A percentile compares a stretch with the other conserved stretches of the same genome.
Evolutionary conservation across 768 basidiomycete species (phyloP).

Genomic region (Boletus reticuloceps): DNA sequence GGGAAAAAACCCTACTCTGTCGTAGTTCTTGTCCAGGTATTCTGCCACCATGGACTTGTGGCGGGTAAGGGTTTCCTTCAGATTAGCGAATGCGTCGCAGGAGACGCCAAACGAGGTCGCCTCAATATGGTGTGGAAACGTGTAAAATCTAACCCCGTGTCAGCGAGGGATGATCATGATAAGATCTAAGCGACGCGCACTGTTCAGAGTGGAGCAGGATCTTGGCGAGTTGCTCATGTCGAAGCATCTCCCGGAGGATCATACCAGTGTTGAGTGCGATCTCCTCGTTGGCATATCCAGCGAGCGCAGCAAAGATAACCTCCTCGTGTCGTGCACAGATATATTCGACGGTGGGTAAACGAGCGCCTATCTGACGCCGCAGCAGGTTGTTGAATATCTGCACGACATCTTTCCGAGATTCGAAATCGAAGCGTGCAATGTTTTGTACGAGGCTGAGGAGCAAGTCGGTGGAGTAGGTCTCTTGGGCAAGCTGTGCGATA

Average conservation of each 20-base stretch:
- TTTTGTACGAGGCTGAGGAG: slow-evolving; percentile 77
- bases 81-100: slow-evolving; percentile 95
- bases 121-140: slow-evolving; percentile 95
- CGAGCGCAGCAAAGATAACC: slow-evolving; percentile 79
- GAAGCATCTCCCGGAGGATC: slow-evolving; percentile 95
- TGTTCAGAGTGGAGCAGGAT: slow-evolving; percentile 90
- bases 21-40: slow-evolving; percentile 96
- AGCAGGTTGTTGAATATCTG: slow-evolving; percentile 89
- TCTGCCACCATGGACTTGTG: slow-evolving; percentile 99
- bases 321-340: slow-evolving; percentile 73
- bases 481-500: slow-evolving; percentile 92
- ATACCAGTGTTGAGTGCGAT: slow-evolving; percentile 96
- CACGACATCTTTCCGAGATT: slow-evolving; percentile 83
- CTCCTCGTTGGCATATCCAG: slow-evolving; percentile 94
- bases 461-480: slow-evolving; percentile 90
- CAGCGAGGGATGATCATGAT: background rate
- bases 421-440: slow-evolving; percentile 89
- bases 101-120: slow-evolving; percentile 97
- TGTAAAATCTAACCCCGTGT: slow-evolving; percentile 74
- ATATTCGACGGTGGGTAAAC: slow-evolving; percentile 97
- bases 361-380: slow-evolving; percentile 86
- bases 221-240: slow-evolving; percentile 88
- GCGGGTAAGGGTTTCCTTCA: slow-evolving; percentile 95
- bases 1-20: slow-evolving; percentile 62
- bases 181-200: slow-evolving; percentile 50